Percentiles rank a stretch among this genome's conserved stretches.
Evolutionary conservation across 108 stramenopile species (phyloP).

Genomic region (Epithemia pelagica): DNA sequence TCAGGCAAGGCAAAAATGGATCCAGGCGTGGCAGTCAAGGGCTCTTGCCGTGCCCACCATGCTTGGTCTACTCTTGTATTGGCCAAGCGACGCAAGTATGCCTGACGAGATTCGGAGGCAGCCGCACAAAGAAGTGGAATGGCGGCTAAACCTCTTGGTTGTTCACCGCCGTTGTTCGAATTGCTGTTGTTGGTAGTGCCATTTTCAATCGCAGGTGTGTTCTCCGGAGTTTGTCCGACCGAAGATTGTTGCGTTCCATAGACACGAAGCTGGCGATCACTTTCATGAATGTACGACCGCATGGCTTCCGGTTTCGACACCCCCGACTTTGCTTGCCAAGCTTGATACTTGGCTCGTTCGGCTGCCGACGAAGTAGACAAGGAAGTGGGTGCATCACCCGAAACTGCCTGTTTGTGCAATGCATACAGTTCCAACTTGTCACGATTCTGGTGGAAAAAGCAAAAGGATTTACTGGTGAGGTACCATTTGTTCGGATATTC

Average conservation of each 20-base stretch:
- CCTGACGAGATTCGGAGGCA: slow-evolving; percentile 66
- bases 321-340: slow-evolving; percentile 68
- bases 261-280: slow-evolving; percentile 70
- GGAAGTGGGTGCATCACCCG: slow-evolving; percentile 62
- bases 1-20: slow-evolving; percentile 55
- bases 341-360: slow-evolving; percentile 74
- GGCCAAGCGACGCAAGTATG: slow-evolving; percentile 63
- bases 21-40: slow-evolving; percentile 49
- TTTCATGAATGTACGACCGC: slow-evolving; percentile 65
- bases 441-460: slow-evolving; percentile 43
- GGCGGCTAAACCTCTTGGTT: slow-evolving; percentile 69
- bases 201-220: slow-evolving; percentile 8
- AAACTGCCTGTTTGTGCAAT: slow-evolving; percentile 82
- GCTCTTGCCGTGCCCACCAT: slow-evolving; percentile 86
- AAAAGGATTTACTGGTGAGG: neutral
- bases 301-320: slow-evolving; percentile 56
- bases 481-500: neutral
- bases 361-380: slow-evolving; percentile 33
- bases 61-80: slow-evolving; percentile 19
- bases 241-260: slow-evolving; percentile 34
- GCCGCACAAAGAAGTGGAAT: slow-evolving; percentile 77
- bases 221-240: slow-evolving; percentile 17
- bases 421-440: slow-evolving; percentile 84
- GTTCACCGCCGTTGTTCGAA: neutral
- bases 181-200: slow-evolving; percentile 9